Conservation (phyloP, 169 alveolate species). For the Miamiensis avidus region DNA sequence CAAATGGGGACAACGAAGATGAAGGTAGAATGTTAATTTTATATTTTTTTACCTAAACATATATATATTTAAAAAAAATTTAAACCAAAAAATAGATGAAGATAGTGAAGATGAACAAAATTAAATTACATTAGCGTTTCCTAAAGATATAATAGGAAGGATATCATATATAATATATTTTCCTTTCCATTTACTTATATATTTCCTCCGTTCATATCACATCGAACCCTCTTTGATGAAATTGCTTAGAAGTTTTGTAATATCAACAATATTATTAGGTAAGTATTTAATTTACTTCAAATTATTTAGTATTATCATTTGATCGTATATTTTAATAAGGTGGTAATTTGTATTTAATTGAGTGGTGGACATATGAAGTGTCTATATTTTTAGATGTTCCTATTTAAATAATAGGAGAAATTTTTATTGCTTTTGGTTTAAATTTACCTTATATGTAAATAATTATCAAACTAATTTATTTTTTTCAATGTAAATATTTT, state of each 20-base stretch:
- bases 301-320: too few relatives aligned
- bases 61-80: too few relatives aligned
- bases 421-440: background rate
- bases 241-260: background rate
- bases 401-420: background rate
- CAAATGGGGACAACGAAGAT: background rate
- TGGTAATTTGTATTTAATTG: background rate
- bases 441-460: background rate
- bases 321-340: background rate
- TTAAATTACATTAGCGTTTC: slow-evolving; percentile 4
- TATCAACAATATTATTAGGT: background rate
- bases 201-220: background rate
- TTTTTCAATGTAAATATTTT: too few relatives aligned
- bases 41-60: too few relatives aligned
- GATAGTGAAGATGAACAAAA: background rate
- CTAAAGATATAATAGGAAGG: background rate
- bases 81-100: slow-evolving; percentile 5
- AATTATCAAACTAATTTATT: too few relatives aligned
- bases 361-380: background rate
- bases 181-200: slow-evolving; percentile 24
- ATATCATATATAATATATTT: slow-evolving; percentile 1
- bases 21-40: too few relatives aligned
- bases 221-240: background rate
- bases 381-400: background rate
- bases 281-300: background rate